These are phyloP conservation scores for Hypomyces perniciosus DNA, from an alignment of 2,329 filamentous ascomycete species.

Conservation along the genomic window DNA sequence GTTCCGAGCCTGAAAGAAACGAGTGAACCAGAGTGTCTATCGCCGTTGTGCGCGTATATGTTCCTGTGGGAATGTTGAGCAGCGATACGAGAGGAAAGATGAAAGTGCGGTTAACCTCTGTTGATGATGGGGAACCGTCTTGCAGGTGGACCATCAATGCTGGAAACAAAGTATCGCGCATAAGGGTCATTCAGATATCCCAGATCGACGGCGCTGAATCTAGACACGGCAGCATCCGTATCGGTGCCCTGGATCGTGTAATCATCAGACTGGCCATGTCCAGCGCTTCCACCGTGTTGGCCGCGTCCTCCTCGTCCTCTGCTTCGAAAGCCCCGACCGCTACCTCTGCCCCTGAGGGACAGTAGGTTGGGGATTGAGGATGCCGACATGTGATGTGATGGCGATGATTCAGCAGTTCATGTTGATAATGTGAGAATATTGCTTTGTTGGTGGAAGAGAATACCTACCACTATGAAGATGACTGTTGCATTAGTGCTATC, in stretches of 20 bases:
- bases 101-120: slow-evolving; percentile 55
- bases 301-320: slow-evolving; percentile 37
- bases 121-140: slow-evolving; percentile 88
- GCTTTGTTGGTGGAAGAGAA: too few relatives aligned
- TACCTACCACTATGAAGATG: too few relatives aligned
- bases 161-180: slow-evolving; percentile 61
- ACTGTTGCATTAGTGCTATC: too few relatives aligned
- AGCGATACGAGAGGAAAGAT: neutral
- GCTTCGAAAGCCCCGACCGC: slow-evolving; percentile 36
- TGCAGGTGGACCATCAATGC: slow-evolving; percentile 38
- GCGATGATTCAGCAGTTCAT: neutral
- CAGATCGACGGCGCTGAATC: slow-evolving; percentile 78
- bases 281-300: slow-evolving; percentile 29
- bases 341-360: slow-evolving; percentile 41
- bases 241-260: slow-evolving; percentile 81
- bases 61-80: slow-evolving; percentile 48
- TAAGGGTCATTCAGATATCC: slow-evolving; percentile 83
- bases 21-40: slow-evolving; percentile 70
- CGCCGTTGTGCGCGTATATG: slow-evolving; percentile 82
- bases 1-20: slow-evolving; percentile 52
- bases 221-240: slow-evolving; percentile 80
- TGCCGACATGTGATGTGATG: slow-evolving; percentile 51
- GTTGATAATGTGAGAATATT: neutral
- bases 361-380: slow-evolving; percentile 74
- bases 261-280: slow-evolving; percentile 51